Conservation (phyloP, 768 basidiomycete genomes). For the Hygrophorus russula region DNA sequence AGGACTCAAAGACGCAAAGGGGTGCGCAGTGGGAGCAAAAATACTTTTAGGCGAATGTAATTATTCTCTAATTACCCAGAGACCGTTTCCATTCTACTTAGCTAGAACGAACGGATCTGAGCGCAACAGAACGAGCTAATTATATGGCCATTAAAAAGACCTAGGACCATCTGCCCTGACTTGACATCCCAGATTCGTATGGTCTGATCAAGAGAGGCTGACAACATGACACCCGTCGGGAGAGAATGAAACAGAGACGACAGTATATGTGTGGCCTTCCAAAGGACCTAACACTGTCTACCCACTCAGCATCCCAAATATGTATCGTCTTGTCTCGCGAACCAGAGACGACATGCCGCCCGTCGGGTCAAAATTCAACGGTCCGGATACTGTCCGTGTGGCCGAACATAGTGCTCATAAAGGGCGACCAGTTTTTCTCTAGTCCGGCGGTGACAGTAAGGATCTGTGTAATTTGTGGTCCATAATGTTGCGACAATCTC, state of each 20-base stretch:
- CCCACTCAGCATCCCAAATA: slow-evolving; percentile 9
- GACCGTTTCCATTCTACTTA: too few species aligned
- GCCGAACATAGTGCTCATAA: slow-evolving; percentile 8
- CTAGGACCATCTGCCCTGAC: slow-evolving; percentile 1
- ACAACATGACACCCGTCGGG: too few species aligned
- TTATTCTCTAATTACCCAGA: too few species aligned
- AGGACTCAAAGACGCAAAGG: slow-evolving; percentile 68
- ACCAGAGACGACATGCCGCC: slow-evolving; percentile 13
- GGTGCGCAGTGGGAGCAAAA: slow-evolving; percentile 84
- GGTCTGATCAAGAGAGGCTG: slow-evolving; percentile 9
- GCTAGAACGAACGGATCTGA: too few species aligned
- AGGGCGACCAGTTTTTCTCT: slow-evolving; percentile 10
- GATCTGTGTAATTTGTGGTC: slow-evolving; percentile 8
- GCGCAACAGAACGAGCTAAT: too few species aligned
- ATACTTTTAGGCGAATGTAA: slow-evolving; percentile 44
- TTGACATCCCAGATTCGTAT: slow-evolving; percentile 11
- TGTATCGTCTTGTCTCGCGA: slow-evolving; percentile 7
- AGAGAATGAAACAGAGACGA: too few species aligned
- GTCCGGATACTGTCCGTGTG: slow-evolving; percentile 12
- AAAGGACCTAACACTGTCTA: too few species aligned
- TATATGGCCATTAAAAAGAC: slow-evolving; percentile 8
- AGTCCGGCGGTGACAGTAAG: slow-evolving; percentile 8
- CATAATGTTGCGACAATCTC: slow-evolving; percentile 7
- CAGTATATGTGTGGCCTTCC: too few species aligned
- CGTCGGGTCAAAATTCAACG: slow-evolving; percentile 17